Evolutionary conservation across 208 protist species (phyloP).

Genomic region (Leptomonas pyrrhocoris): DNA sequence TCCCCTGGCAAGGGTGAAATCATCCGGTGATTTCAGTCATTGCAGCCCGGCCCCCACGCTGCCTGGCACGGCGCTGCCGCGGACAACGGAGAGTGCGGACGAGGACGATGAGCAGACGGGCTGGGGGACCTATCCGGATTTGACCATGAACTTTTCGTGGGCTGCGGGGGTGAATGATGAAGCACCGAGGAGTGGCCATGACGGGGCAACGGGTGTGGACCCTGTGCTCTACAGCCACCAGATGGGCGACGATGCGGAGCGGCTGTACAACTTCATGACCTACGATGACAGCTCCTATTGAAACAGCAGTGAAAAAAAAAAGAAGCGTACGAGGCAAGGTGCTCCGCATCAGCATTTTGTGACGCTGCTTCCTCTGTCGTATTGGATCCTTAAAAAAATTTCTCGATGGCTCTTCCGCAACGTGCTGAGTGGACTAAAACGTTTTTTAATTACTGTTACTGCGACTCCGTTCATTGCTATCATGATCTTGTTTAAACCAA

Average conservation of each 20-base stretch:
- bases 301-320: background rate
- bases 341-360: no score
- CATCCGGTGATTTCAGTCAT: conserved; percentile 10
- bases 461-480: no score
- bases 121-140: conserved; percentile 22
- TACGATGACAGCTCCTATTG: conserved; percentile 21
- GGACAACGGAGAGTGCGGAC: background rate
- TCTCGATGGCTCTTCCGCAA: no score
- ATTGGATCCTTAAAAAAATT: no score
- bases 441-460: no score
- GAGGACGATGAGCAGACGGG: conserved; percentile 23
- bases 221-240: conserved; percentile 16
- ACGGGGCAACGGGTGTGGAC: background rate
- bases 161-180: background rate
- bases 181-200: background rate
- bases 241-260: conserved; percentile 9
- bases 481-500: no score
- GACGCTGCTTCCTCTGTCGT: no score
- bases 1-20: background rate
- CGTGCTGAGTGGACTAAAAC: no score
- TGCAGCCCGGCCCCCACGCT: conserved; percentile 18
- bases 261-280: conserved; percentile 25
- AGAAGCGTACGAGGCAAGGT: background rate
- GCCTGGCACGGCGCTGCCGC: conserved; percentile 6
- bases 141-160: conserved; percentile 23